Conservation (phyloP, 306 rosid genomes). For the Myrica gale region DNA sequence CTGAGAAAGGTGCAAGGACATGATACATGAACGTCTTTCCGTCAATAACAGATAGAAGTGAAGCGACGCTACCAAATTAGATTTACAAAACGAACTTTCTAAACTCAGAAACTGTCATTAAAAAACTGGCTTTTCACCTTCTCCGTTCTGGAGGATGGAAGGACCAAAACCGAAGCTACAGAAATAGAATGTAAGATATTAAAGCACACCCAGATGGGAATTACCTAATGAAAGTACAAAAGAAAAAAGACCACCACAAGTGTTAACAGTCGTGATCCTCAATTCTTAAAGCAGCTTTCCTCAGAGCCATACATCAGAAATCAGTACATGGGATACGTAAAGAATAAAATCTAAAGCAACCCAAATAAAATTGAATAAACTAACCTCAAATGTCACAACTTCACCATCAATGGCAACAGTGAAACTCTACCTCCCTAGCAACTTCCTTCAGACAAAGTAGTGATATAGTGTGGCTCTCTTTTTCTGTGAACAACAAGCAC, state of each 20-base stretch:
- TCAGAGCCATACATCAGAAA: slow-evolving; percentile 1
- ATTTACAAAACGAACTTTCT: slow-evolving; percentile 24
- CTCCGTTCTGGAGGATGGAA: not conserved
- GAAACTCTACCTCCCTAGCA: slow-evolving; percentile 18
- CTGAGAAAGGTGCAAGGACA: too few species aligned
- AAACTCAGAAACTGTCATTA: not conserved
- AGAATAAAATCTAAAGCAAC: slow-evolving; percentile 29
- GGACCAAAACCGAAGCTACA: slow-evolving; percentile 7
- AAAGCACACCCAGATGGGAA: not conserved
- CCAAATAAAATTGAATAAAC: slow-evolving; percentile 31
- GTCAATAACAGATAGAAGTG: too few species aligned
- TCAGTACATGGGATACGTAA: not conserved
- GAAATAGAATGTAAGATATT: not conserved
- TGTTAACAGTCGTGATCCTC: not conserved
- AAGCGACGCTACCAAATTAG: not conserved
- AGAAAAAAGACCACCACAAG: not conserved
- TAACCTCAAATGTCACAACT: slow-evolving; percentile 28
- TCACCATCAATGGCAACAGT: slow-evolving; percentile 25
- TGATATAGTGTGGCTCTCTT: not conserved
- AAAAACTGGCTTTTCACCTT: slow-evolving; percentile 23
- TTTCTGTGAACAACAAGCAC: slow-evolving; percentile 7
- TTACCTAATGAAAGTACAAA: not conserved
- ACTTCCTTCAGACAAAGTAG: slow-evolving; percentile 25
- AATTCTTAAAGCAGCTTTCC: slow-evolving; percentile 13
- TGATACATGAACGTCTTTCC: too few species aligned